Evolutionary conservation across 371 early-diverging fungal genomes (phyloP).

Genomic region (Funneliformis caledonium): DNA sequence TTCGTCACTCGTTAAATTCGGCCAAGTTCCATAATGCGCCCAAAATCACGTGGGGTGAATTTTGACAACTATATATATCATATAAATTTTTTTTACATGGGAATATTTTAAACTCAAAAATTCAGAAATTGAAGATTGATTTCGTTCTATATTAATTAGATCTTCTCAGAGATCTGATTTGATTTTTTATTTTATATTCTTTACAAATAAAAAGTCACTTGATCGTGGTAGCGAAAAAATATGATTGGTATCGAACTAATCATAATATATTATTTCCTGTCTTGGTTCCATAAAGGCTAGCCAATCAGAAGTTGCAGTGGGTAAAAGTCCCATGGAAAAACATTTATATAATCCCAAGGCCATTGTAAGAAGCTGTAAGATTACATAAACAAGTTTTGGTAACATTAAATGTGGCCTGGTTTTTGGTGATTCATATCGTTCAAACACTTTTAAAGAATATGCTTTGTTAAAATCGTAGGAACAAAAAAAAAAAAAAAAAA

Average conservation of each 20-base stretch:
- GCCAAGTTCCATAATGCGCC: no score
- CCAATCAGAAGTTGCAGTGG: conserved; percentile 95
- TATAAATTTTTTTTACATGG: no score
- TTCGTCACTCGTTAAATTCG: no score
- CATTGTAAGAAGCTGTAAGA: conserved; percentile 79
- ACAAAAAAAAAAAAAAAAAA: conserved; percentile 4
- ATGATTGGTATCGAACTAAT: background rate
- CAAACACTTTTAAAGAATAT: conserved; percentile 58
- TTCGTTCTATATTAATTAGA: no score
- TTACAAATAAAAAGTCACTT: no score
- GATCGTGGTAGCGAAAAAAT: background rate
- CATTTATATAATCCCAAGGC: conserved; percentile 90
- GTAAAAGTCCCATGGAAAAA: conserved; percentile 93
- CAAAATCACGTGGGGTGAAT: no score
- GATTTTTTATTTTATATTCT: no score
- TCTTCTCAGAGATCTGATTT: no score
- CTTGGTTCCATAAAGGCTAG: conserved; percentile 89
- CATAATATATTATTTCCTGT: conserved; percentile 2
- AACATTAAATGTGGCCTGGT: conserved; percentile 60
- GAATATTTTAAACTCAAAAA: no score
- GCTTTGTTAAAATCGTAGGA: background rate
- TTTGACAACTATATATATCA: no score
- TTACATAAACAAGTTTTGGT: conserved; percentile 82
- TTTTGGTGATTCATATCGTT: conserved; percentile 62
- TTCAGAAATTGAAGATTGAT: no score